Conservation (phyloP, 2,329 filamentous ascomycete species). For the Aureobasidium zeae region DNA sequence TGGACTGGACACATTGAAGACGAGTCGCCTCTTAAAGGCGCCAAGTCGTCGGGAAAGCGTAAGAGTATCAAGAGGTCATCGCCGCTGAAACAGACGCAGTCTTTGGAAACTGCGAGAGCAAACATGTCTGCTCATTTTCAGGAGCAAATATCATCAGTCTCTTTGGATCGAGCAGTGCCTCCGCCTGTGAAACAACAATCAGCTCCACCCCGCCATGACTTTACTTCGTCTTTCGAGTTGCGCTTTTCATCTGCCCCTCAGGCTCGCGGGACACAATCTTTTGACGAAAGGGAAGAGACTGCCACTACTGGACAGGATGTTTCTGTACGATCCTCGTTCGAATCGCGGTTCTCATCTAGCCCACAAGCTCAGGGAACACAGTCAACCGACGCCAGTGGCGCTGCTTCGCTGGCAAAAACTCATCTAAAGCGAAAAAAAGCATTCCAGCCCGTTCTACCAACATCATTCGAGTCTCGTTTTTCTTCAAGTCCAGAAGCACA, state of each 20-base stretch:
- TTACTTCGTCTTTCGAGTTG: background rate
- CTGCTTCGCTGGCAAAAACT: no score
- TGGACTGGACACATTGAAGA: slow-evolving; percentile 8
- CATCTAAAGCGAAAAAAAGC: no score
- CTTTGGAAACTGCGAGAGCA: background rate
- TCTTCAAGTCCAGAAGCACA: slow-evolving; percentile 5
- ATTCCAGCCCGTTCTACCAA: background rate
- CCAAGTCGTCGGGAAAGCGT: background rate
- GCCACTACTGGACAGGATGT: background rate
- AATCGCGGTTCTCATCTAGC: slow-evolving; percentile 1
- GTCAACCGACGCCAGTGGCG: background rate
- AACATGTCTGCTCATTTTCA: slow-evolving; percentile 1
- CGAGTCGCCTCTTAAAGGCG: slow-evolving; percentile 3
- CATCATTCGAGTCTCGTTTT: slow-evolving; percentile 4
- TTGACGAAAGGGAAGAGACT: background rate
- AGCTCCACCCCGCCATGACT: background rate
- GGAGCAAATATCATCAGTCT: background rate
- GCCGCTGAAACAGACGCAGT: slow-evolving; percentile 1
- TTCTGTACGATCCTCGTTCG: background rate
- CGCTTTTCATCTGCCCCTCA: slow-evolving; percentile 1
- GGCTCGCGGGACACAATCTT: background rate
- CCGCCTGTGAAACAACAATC: background rate
- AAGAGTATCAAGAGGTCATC: background rate
- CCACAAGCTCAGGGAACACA: slow-evolving; percentile 7
- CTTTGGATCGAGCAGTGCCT: background rate